A percentile compares a stretch with the other conserved stretches of the same genome.
phyloP scores from a whole-genome alignment of 2,329 filamentous ascomycete species.

The Dothidotthia symphoricarpi region DNA sequence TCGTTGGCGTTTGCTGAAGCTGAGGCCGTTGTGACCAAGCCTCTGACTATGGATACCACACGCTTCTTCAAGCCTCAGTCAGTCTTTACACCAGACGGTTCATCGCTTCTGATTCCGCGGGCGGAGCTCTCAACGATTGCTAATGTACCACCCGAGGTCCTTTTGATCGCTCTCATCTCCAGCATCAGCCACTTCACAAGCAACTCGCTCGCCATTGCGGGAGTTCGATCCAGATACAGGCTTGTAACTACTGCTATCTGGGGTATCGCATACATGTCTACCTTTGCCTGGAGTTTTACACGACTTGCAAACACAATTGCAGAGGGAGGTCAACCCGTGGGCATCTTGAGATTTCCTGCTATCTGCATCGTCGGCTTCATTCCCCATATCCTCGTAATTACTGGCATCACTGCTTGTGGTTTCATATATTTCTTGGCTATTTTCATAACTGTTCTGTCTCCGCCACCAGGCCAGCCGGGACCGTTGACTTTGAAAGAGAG shows the following conservation, averaged over 20 bases:
- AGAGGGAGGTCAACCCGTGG: conserved; percentile 53
- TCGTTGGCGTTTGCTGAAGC: conserved; percentile 95
- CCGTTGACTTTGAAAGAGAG: conserved; percentile 57
- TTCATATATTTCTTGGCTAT: conserved; percentile 77
- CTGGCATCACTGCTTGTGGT: conserved; percentile 73
- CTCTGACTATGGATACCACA: conserved; percentile 70
- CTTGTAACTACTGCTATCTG: conserved; percentile 85
- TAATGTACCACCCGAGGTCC: conserved; percentile 85
- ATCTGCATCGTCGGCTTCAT: conserved; percentile 95
- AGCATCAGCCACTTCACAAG: conserved; percentile 85
- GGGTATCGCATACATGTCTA: conserved; percentile 85
- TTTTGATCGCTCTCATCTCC: conserved; percentile 84
- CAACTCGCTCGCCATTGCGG: conserved; percentile 76
- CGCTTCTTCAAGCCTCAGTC: conserved; percentile 42
- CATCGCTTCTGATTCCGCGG: conserved; percentile 43
- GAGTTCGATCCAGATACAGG: conserved; percentile 75
- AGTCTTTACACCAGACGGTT: conserved; percentile 47
- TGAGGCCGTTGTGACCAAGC: conserved; percentile 79
- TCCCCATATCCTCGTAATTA: conserved; percentile 82
- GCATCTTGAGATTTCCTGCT: conserved; percentile 82
- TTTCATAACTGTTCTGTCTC: conserved; percentile 68
- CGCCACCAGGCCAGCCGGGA: conserved; percentile 52
- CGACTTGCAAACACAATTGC: conserved; percentile 40
- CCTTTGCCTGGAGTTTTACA: conserved; percentile 73
- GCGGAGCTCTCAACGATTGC: conserved; percentile 71